Conservation (phyloP, 2,329 filamentous ascomycete genomes). For the Diaporthe humulicola region DNA sequence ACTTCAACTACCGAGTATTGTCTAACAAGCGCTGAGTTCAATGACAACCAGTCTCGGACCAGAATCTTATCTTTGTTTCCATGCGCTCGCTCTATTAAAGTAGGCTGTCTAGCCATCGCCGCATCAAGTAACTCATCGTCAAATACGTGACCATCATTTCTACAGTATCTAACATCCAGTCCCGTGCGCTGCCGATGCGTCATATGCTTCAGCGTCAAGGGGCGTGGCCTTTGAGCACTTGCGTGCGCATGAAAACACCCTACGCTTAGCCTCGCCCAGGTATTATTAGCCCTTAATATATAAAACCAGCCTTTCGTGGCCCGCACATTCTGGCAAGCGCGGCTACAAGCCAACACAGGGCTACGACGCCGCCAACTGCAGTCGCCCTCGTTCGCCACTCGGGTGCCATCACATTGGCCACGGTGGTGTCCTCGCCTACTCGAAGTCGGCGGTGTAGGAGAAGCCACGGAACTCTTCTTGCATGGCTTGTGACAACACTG, state of each 20-base stretch:
- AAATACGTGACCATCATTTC: slow-evolving; percentile 33
- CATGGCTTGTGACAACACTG: slow-evolving; percentile 97
- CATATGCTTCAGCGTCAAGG: slow-evolving; percentile 9
- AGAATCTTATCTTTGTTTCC: slow-evolving; percentile 29
- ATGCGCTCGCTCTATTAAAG: slow-evolving; percentile 40
- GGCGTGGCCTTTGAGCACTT: neutral
- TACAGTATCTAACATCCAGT: slow-evolving; percentile 36
- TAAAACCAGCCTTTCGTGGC: slow-evolving; percentile 18
- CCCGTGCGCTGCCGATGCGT: slow-evolving; percentile 18
- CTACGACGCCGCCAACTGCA: neutral
- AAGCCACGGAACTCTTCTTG: slow-evolving; percentile 99
- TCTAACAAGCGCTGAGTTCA: neutral
- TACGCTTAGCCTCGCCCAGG: slow-evolving; percentile 13
- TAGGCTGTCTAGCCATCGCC: slow-evolving; percentile 32
- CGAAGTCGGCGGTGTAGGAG: slow-evolving; percentile 95
- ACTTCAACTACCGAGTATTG: neutral
- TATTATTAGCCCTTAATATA: slow-evolving; percentile 31
- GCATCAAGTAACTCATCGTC: slow-evolving; percentile 31
- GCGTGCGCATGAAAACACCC: slow-evolving; percentile 13
- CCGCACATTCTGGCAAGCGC: slow-evolving; percentile 5
- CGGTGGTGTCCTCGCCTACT: slow-evolving; percentile 58
- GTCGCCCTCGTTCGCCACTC: neutral
- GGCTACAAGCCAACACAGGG: neutral
- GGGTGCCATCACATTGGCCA: neutral
- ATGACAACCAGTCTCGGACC: neutral